These are phyloP conservation scores for Neurospora sp. DNA, from an alignment of 495 filamentous ascomycete species.

Conservation along the genomic window DNA sequence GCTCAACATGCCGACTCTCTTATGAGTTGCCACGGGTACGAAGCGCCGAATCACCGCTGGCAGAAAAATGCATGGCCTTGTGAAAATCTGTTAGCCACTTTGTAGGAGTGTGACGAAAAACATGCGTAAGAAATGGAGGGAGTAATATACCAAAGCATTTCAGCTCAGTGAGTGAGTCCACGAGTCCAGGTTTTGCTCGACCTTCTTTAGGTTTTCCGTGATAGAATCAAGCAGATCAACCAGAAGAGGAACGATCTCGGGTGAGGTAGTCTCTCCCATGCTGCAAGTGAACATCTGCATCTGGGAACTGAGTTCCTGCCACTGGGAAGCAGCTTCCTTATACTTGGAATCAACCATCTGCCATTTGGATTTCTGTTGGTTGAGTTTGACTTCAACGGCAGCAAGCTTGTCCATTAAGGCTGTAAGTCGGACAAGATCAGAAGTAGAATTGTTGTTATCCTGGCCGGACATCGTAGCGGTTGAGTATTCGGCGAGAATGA, in stretches of 20 bases:
- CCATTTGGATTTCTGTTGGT: background rate
- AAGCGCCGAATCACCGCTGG: background rate
- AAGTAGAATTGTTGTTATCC: background rate
- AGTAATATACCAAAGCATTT: background rate
- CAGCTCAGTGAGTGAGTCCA: too few species aligned
- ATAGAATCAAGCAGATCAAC: too few species aligned
- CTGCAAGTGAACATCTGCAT: too few species aligned
- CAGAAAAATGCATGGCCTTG: background rate
- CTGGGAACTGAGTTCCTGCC: too few species aligned
- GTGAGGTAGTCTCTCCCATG: too few species aligned
- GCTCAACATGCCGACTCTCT: too few species aligned
- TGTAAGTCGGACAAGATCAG: background rate
- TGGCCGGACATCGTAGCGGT: background rate
- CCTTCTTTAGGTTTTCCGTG: too few species aligned
- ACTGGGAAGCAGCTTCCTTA: too few species aligned
- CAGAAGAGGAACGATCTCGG: too few species aligned
- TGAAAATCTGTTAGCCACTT: background rate
- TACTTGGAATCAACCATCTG: too few species aligned
- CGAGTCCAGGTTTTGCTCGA: too few species aligned
- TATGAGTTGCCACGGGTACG: too few species aligned
- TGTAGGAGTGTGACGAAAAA: background rate
- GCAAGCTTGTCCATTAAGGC: background rate
- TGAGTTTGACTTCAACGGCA: background rate
- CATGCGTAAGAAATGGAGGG: background rate
- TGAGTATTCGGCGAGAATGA: background rate